Conservation (phyloP, 176 grass and related monocot species). For the Ensete ventricosum region DNA sequence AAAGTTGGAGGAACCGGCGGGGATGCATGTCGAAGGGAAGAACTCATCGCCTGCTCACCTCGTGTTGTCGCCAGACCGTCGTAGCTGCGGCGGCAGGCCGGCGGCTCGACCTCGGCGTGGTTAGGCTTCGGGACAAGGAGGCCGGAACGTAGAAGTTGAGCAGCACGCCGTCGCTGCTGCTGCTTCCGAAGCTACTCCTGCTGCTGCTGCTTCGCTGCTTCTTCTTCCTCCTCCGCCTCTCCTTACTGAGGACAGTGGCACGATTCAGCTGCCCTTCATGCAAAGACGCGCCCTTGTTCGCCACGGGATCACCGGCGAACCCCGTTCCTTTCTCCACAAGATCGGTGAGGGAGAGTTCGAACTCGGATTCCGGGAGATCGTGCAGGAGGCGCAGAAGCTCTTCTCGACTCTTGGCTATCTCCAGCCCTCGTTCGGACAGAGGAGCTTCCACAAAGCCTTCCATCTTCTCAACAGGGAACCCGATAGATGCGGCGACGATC, state of each 20-base stretch:
- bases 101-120: conserved; percentile 23
- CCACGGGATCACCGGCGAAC: not conserved
- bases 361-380: conserved; percentile 25
- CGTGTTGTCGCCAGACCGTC: not conserved
- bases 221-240: not conserved
- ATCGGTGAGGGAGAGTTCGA: conserved; percentile 54
- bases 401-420: conserved; percentile 29
- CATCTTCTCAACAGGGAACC: conserved; percentile 13
- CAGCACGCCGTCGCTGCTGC: conserved; percentile 46
- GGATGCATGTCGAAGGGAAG: not conserved
- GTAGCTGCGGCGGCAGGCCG: not conserved
- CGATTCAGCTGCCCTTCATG: not conserved
- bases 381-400: conserved; percentile 47
- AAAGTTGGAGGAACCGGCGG: not conserved
- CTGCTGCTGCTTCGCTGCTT: conserved; percentile 21
- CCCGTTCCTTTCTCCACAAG: conserved; percentile 14
- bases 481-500: not conserved
- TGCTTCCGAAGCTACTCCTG: conserved; percentile 26
- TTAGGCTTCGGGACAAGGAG: conserved; percentile 42
- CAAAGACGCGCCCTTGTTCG: too few species aligned
- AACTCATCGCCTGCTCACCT: not conserved
- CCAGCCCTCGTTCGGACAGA: conserved; percentile 20
- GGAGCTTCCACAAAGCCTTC: not conserved
- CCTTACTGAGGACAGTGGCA: not conserved
- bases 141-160: conserved; percentile 68